A percentile compares a stretch with the other conserved stretches of the same genome.
Conservation (phyloP, 2,329 filamentous ascomycete genomes). For the Stagonosporopsis rhizophila region DNA sequence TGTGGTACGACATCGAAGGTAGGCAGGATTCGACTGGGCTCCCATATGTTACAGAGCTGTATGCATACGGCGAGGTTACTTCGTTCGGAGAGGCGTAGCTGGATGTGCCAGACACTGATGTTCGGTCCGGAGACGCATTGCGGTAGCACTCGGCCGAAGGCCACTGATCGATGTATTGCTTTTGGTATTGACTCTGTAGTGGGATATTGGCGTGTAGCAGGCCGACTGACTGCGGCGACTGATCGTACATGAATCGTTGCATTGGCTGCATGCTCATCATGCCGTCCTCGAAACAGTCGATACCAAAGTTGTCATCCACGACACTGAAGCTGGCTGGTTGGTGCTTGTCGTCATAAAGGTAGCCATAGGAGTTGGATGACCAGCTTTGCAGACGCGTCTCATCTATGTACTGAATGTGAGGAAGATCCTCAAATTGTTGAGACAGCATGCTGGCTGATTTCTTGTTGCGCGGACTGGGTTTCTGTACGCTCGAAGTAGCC, state of each 20-base stretch:
- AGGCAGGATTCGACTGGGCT: slow-evolving; percentile 31
- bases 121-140: slow-evolving; percentile 45
- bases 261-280: slow-evolving; percentile 38
- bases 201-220: slow-evolving; percentile 41
- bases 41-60: slow-evolving; percentile 26
- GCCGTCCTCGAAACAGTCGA: slow-evolving; percentile 27
- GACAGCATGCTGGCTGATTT: slow-evolving; percentile 21
- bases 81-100: slow-evolving; percentile 44
- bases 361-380: slow-evolving; percentile 6
- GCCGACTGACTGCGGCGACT: slow-evolving; percentile 33
- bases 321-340: slow-evolving; percentile 16
- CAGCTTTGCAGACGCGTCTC: slow-evolving; percentile 25
- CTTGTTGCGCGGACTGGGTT: slow-evolving; percentile 1
- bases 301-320: slow-evolving; percentile 28
- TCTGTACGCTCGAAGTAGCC: slow-evolving; percentile 9
- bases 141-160: slow-evolving; percentile 30
- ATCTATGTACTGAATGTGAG: slow-evolving; percentile 38
- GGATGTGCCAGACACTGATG: slow-evolving; percentile 40
- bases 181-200: slow-evolving; percentile 23
- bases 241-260: slow-evolving; percentile 46
- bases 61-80: slow-evolving; percentile 34
- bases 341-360: slow-evolving; percentile 20
- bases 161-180: slow-evolving; percentile 34
- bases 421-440: slow-evolving; percentile 41
- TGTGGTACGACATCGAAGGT: slow-evolving; percentile 26